Conservation (phyloP, 257 asterid genomes). For the Rehmannia glutinosa region DNA sequence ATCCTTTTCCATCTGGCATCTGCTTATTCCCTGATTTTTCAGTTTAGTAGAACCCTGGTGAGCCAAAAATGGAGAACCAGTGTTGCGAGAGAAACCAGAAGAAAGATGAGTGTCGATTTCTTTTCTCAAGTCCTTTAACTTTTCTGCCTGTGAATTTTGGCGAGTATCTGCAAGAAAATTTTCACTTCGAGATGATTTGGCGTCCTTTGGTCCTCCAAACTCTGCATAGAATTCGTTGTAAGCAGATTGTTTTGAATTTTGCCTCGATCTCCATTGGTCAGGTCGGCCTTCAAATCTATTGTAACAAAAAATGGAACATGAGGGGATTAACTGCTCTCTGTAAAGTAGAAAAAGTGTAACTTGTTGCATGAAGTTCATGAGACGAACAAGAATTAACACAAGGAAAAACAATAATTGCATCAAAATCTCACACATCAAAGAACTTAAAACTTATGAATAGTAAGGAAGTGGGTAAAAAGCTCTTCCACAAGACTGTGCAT, state of each 20-base stretch:
- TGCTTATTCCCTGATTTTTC: slow-evolving; percentile 37
- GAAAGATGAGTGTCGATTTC: slow-evolving; percentile 56
- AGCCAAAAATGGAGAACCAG: slow-evolving; percentile 63
- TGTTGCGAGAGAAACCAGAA: slow-evolving; percentile 31
- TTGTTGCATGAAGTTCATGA: background rate
- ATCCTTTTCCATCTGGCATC: slow-evolving; percentile 30
- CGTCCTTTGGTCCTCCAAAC: slow-evolving; percentile 74
- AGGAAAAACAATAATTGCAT: background rate
- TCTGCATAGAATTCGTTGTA: slow-evolving; percentile 64
- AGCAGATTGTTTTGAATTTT: slow-evolving; percentile 60
- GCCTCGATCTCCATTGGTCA: slow-evolving; percentile 86
- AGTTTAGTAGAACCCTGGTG: slow-evolving; percentile 46
- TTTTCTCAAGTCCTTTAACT: slow-evolving; percentile 65
- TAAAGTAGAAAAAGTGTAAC: background rate
- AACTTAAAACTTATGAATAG: background rate
- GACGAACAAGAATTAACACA: background rate
- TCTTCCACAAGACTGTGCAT: background rate
- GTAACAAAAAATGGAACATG: slow-evolving; percentile 7
- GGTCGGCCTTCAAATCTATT: slow-evolving; percentile 64
- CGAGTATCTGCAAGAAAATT: slow-evolving; percentile 53
- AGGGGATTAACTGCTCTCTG: background rate
- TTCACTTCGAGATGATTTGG: slow-evolving; percentile 41
- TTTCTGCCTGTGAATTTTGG: slow-evolving; percentile 56
- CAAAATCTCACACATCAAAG: background rate
- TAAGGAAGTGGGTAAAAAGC: too few relatives aligned